Percentiles rank a stretch among this genome's conserved stretches.
phyloP scores from a whole-genome alignment of 495 filamentous ascomycete species.

The Lophiotrema nucula region DNA sequence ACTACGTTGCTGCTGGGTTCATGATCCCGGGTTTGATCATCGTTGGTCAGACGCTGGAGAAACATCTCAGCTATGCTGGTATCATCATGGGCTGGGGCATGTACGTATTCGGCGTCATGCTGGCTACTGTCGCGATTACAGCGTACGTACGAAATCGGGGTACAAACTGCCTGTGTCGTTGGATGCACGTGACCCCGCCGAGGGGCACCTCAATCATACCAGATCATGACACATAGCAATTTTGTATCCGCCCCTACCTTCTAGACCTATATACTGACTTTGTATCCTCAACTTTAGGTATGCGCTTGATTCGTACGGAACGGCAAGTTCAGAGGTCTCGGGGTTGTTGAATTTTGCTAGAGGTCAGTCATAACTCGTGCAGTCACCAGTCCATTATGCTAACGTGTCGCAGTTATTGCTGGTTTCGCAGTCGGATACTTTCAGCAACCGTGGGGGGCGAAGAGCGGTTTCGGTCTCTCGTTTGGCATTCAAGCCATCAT shows the following conservation, averaged over 20 bases:
- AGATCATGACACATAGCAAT: too few relatives aligned
- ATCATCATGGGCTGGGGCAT: conserved; percentile 55
- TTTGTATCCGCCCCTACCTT: too few relatives aligned
- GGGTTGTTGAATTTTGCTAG: conserved; percentile 51
- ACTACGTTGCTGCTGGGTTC: conserved; percentile 51
- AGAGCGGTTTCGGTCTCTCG: conserved; percentile 45
- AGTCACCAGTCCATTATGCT: background rate
- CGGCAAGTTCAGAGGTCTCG: conserved; percentile 56
- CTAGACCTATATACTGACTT: too few relatives aligned
- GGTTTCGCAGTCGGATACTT: conserved; percentile 35
- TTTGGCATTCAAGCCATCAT: conserved; percentile 50
- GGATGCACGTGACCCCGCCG: too few relatives aligned
- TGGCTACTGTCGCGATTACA: conserved; percentile 60
- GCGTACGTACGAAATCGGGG: too few relatives aligned
- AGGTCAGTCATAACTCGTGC: conserved; percentile 9
- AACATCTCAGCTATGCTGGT: conserved; percentile 57
- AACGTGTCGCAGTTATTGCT: conserved; percentile 34
- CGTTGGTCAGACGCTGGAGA: conserved; percentile 55
- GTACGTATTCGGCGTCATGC: conserved; percentile 62
- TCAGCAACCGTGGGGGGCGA: conserved; percentile 43
- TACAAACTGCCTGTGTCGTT: too few relatives aligned
- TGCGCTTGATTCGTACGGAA: conserved; percentile 59
- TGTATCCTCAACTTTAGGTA: too few relatives aligned
- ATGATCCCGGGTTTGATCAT: conserved; percentile 53
- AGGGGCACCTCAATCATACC: too few relatives aligned